Percentiles rank a stretch among this genome's conserved stretches.
phyloP scores from a whole-genome alignment of 805 yeast genomes.

The Ogataea corticis region DNA sequence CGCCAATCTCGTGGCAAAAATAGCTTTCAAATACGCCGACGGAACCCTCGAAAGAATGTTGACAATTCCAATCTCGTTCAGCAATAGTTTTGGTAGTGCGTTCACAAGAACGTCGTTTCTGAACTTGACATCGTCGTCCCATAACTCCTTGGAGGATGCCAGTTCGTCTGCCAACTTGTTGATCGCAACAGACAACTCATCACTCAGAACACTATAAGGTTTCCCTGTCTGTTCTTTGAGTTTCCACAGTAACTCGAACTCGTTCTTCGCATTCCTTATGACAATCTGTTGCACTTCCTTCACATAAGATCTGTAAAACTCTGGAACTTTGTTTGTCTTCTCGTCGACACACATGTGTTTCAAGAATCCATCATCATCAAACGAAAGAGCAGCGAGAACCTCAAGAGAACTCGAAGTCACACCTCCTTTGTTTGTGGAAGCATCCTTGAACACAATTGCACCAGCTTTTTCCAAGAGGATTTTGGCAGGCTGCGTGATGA shows the following conservation, averaged over 20 bases:
- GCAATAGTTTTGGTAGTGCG: constrained; percentile 75
- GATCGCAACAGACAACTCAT: constrained; percentile 77
- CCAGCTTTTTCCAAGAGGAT: constrained; percentile 84
- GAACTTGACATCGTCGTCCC: constrained; percentile 77
- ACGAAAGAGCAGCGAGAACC: constrained; percentile 90
- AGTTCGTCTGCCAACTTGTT: constrained; percentile 85
- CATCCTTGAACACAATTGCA: constrained; percentile 86
- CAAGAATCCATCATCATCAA: constrained; percentile 81
- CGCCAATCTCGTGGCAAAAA: constrained; percentile 84
- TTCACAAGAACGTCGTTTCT: constrained; percentile 74
- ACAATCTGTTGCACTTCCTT: constrained; percentile 76
- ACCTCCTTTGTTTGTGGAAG: constrained; percentile 97
- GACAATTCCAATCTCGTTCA: constrained; percentile 64
- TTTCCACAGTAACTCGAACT: constrained; percentile 85
- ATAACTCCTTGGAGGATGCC: constrained; percentile 74
- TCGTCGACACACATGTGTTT: constrained; percentile 73
- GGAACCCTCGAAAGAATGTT: constrained; percentile 78
- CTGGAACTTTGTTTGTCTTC: constrained; percentile 55
- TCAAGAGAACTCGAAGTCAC: constrained; percentile 96
- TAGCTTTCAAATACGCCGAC: constrained; percentile 79
- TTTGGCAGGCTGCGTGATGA: constrained; percentile 93
- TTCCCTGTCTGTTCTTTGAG: constrained; percentile 64
- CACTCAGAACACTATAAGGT: constrained; percentile 72
- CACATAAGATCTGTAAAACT: constrained; percentile 81
- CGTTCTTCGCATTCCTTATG: constrained; percentile 75